Evolutionary conservation across 352 stramenopile species (phyloP).

Genomic region (Pythium volutum): DNA sequence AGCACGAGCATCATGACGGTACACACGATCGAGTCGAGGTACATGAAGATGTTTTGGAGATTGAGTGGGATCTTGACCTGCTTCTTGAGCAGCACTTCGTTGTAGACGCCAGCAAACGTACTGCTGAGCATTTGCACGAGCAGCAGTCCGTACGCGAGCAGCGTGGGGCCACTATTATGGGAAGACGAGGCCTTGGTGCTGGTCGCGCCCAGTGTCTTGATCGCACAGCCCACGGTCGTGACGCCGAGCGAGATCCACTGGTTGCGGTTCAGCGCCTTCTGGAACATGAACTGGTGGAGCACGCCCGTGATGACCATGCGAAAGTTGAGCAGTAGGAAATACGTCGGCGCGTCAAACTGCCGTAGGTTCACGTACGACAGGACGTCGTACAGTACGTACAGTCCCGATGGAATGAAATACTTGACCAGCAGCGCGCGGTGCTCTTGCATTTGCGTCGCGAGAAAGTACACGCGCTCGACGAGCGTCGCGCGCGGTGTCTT

Average conservation of each 20-base stretch:
- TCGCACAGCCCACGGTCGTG: conserved; percentile 69
- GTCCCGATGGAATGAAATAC: conserved; percentile 70
- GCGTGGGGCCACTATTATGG: conserved; percentile 15
- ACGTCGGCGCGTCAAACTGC: conserved; percentile 69
- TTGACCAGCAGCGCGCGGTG: conserved; percentile 51
- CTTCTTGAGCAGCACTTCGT: conserved; percentile 80
- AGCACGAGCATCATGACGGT: conserved; percentile 63
- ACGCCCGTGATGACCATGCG: conserved; percentile 77
- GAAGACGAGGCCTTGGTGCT: background rate
- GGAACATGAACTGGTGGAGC: conserved; percentile 77
- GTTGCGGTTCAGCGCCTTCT: conserved; percentile 66
- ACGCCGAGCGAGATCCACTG: conserved; percentile 71
- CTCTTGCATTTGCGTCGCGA: conserved; percentile 36
- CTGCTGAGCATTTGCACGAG: conserved; percentile 78
- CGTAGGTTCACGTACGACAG: conserved; percentile 82
- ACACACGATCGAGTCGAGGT: conserved; percentile 76
- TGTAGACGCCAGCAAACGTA: conserved; percentile 83
- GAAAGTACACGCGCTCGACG: conserved; percentile 25
- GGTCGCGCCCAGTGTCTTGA: conserved; percentile 63
- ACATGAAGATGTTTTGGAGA: conserved; percentile 86
- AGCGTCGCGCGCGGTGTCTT: conserved; percentile 20
- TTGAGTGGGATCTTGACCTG: conserved; percentile 66
- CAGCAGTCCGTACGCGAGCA: conserved; percentile 57
- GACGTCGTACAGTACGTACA: conserved; percentile 84
- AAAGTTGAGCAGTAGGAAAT: conserved; percentile 79